These are phyloP conservation scores for Magnusiomyces ingens DNA, from an alignment of 1,139 yeast species.

Conservation along the genomic window DNA sequence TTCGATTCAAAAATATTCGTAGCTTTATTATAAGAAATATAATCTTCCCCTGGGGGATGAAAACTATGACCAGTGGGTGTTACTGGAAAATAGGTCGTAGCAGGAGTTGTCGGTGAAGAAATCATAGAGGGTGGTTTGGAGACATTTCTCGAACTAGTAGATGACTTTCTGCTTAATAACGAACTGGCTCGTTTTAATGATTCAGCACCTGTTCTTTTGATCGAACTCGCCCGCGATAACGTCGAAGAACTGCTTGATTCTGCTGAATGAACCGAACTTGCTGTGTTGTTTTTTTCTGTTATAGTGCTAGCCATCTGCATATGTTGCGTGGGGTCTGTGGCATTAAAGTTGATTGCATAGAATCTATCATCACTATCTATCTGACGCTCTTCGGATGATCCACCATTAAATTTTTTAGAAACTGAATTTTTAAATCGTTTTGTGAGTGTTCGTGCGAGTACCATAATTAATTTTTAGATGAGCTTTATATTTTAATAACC, in stretches of 20 bases:
- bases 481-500: too few relatives aligned
- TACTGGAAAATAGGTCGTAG: neutral
- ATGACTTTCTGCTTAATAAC: neutral
- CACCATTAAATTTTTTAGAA: neutral
- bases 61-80: neutral
- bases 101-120: neutral
- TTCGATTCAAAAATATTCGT: neutral
- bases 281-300: too few relatives aligned
- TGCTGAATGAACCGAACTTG: too few relatives aligned
- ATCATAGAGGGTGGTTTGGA: neutral
- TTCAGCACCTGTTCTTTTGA: too few relatives aligned
- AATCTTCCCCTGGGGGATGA: neutral
- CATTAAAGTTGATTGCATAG: conserved; percentile 1
- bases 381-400: neutral
- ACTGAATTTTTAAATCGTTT: neutral
- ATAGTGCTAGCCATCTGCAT: too few relatives aligned
- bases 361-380: neutral
- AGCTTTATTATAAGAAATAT: neutral
- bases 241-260: too few relatives aligned
- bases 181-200: neutral
- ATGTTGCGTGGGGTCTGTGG: neutral
- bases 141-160: neutral
- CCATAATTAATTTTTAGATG: conserved; percentile 10
- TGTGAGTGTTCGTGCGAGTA: conserved; percentile 11
- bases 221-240: too few relatives aligned